Evolutionary conservation across 208 protist genomes (phyloP).

Genomic region (Phytomonas francai): DNA sequence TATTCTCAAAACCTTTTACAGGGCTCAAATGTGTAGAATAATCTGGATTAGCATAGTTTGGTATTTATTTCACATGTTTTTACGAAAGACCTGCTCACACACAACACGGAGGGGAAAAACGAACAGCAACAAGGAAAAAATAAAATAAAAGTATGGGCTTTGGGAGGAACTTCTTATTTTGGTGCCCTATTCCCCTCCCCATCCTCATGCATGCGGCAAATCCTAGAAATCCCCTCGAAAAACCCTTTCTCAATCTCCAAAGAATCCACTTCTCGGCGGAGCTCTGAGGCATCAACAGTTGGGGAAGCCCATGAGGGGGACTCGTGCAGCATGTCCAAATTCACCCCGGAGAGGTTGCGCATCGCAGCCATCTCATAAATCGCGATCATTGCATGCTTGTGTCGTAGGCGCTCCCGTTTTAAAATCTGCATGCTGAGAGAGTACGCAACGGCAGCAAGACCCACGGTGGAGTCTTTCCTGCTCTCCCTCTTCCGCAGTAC

Average conservation of each 20-base stretch:
- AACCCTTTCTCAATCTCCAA: background rate
- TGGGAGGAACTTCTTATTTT: no score
- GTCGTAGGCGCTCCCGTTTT: slow-evolving; percentile 33
- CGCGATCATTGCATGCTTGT: slow-evolving; percentile 39
- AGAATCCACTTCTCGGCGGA: background rate
- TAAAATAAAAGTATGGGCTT: no score
- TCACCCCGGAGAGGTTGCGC: slow-evolving; percentile 12
- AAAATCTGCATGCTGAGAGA: slow-evolving; percentile 31
- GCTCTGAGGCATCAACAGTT: background rate
- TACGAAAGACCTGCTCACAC: no score
- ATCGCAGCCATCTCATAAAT: slow-evolving; percentile 52
- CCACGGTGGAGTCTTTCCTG: background rate
- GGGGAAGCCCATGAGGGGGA: background rate
- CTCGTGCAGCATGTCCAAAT: background rate
- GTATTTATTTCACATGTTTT: no score
- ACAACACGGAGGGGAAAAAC: no score
- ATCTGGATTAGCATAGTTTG: no score
- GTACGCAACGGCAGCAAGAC: background rate
- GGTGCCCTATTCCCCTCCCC: background rate
- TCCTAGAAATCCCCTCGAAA: background rate
- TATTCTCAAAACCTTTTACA: no score
- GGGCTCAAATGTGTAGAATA: no score
- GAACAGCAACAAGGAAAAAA: no score
- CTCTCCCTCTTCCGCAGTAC: background rate
- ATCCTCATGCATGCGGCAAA: background rate